Percentiles rank a stretch among this genome's conserved stretches.
phyloP scores from a whole-genome alignment of 148 eudicot species.

The Cornus kousa region DNA sequence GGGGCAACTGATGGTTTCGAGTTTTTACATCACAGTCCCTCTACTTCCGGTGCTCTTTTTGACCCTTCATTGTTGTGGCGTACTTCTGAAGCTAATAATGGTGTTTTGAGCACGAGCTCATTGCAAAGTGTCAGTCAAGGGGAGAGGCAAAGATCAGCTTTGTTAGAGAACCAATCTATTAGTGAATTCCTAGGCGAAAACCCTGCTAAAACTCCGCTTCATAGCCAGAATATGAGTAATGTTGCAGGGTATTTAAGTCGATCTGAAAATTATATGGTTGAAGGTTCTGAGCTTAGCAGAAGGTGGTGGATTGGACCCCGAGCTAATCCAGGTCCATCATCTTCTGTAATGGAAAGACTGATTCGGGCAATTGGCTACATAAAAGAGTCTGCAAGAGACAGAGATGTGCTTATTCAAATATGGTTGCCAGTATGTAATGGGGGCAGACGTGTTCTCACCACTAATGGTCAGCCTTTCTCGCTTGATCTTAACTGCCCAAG shows the following conservation, averaged over 20 bases:
- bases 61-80: slow-evolving; percentile 62
- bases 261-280: slow-evolving; percentile 24
- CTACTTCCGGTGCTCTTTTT: slow-evolving; percentile 35
- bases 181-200: slow-evolving; percentile 31
- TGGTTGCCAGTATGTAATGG: slow-evolving; percentile 75
- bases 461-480: slow-evolving; percentile 62
- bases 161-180: slow-evolving; percentile 30
- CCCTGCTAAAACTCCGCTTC: slow-evolving; percentile 19
- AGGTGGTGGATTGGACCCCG: slow-evolving; percentile 73
- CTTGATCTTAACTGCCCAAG: slow-evolving; percentile 51
- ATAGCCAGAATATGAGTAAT: slow-evolving; percentile 17
- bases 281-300: slow-evolving; percentile 45
- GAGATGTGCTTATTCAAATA: slow-evolving; percentile 65
- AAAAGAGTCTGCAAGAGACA: slow-evolving; percentile 48
- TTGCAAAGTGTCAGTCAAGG: slow-evolving; percentile 33
- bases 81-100: slow-evolving; percentile 35
- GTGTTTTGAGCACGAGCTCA: slow-evolving; percentile 29
- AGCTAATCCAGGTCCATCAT: slow-evolving; percentile 23
- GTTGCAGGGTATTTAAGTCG: slow-evolving; percentile 15
- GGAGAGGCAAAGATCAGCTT: slow-evolving; percentile 39
- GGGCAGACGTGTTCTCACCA: slow-evolving; percentile 56
- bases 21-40: slow-evolving; percentile 45
- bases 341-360: slow-evolving; percentile 65
- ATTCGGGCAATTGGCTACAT: slow-evolving; percentile 53
- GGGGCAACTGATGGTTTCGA: slow-evolving; percentile 63